Conservation (phyloP, 352 stramenopile species). For the Phytophthora colocasiae region DNA sequence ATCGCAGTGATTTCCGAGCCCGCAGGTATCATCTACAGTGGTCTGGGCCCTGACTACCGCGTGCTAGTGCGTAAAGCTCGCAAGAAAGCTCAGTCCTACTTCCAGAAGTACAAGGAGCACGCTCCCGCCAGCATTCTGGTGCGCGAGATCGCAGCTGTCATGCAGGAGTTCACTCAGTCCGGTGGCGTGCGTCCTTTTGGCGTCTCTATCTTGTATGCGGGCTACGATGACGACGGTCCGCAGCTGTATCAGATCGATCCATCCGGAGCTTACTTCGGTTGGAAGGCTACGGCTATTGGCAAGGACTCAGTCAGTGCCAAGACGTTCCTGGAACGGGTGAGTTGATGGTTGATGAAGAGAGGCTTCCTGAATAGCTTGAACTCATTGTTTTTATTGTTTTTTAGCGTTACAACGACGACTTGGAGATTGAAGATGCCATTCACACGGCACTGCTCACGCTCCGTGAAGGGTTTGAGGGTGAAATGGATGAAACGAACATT, state of each 20-base stretch:
- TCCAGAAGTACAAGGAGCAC: slow-evolving; percentile 95
- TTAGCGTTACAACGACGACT: slow-evolving; percentile 95
- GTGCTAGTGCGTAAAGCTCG: slow-evolving; percentile 97
- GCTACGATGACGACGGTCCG: slow-evolving; percentile 97
- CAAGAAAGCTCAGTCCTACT: slow-evolving; percentile 97
- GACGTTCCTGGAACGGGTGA: slow-evolving; percentile 98
- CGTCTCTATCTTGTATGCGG: slow-evolving; percentile 98
- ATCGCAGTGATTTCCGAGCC: slow-evolving; percentile 94
- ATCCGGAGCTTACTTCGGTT: slow-evolving; percentile 98
- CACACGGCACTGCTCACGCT: slow-evolving; percentile 99
- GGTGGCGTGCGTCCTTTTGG: slow-evolving; percentile 99
- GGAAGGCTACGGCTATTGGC: slow-evolving; percentile 99
- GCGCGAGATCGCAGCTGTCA: slow-evolving; percentile 96
- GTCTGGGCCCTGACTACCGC: slow-evolving; percentile 98
- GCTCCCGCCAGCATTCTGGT: slow-evolving; percentile 97
- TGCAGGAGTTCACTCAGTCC: slow-evolving; percentile 99
- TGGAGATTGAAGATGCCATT: slow-evolving; percentile 99
- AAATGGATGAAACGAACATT: slow-evolving; percentile 99
- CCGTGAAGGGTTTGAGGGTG: slow-evolving; percentile 98
- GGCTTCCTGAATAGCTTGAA: not conserved
- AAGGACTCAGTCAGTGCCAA: slow-evolving; percentile 99
- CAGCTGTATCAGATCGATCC: slow-evolving; percentile 99
- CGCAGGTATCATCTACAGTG: slow-evolving; percentile 96
- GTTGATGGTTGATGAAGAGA: slow-evolving; percentile 42
- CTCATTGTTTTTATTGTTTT: not conserved